Percentiles rank a stretch among this genome's conserved stretches.
These are phyloP conservation scores for Raphanus sativus DNA, from an alignment of 345 rosid species.

Conservation along the genomic window DNA sequence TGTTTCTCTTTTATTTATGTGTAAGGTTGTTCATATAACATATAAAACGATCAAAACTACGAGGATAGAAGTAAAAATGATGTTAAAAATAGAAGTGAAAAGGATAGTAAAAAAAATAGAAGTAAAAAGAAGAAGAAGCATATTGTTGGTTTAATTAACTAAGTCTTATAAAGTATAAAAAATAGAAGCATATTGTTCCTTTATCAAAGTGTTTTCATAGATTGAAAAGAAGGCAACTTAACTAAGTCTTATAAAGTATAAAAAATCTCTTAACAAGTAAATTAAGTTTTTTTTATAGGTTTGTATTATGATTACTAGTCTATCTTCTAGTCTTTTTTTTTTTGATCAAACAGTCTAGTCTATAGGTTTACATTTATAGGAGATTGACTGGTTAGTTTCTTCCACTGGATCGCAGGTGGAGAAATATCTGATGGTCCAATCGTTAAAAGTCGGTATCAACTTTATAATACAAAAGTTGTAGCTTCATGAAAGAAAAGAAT, in stretches of 20 bases:
- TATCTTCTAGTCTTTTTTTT: not conserved
- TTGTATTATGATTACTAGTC: not conserved
- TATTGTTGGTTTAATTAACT: too few relatives aligned
- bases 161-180: too few relatives aligned
- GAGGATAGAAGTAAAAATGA: not conserved
- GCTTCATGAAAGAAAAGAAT: not conserved
- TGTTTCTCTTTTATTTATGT: not conserved
- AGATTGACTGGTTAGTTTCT: not conserved
- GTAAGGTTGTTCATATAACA: too few relatives aligned
- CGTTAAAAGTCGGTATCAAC: conserved; percentile 29
- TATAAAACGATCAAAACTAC: not conserved
- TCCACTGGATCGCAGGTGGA: conserved; percentile 15
- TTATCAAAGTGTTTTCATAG: too few relatives aligned
- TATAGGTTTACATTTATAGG: not conserved
- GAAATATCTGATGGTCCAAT: conserved; percentile 14
- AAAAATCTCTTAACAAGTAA: not conserved
- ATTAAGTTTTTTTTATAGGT: not conserved
- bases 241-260: too few relatives aligned
- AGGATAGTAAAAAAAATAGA: too few relatives aligned
- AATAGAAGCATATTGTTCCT: too few relatives aligned
- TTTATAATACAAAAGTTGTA: not conserved
- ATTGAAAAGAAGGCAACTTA: too few relatives aligned
- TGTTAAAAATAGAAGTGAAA: too few relatives aligned
- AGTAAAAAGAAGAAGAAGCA: not conserved
- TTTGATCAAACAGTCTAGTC: not conserved